Conservation (phyloP, 2,329 filamentous ascomycete species). For the Geosmithia morbida region DNA sequence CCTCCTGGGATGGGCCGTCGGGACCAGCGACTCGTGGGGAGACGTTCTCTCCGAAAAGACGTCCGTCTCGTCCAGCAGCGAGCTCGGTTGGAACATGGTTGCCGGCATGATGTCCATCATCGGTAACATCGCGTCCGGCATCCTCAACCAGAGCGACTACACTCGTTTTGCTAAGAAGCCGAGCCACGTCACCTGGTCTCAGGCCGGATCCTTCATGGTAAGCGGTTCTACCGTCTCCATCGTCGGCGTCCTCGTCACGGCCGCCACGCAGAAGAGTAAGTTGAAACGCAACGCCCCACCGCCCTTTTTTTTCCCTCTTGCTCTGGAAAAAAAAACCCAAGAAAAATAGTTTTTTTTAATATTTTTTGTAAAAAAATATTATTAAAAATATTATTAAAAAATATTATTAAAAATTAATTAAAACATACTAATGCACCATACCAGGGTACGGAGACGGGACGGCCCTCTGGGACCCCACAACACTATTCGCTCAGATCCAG, state of each 20-base stretch:
- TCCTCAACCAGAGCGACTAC: slow-evolving; percentile 8
- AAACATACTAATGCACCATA: slow-evolving; percentile 12
- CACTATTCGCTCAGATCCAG: not conserved
- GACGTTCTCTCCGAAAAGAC: slow-evolving; percentile 8
- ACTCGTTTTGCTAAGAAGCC: slow-evolving; percentile 7
- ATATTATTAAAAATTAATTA: slow-evolving; percentile 1
- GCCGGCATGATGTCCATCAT: slow-evolving; percentile 10
- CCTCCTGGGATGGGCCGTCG: slow-evolving; percentile 5
- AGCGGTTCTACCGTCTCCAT: slow-evolving; percentile 15
- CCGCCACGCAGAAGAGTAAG: not conserved
- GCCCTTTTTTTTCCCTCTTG: slow-evolving; percentile 1
- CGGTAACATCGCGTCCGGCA: slow-evolving; percentile 6
- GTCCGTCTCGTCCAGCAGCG: slow-evolving; percentile 4
- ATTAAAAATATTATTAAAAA: no score
- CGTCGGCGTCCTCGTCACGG: slow-evolving; percentile 23
- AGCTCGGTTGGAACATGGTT: slow-evolving; percentile 8
- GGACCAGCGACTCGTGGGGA: slow-evolving; percentile 6
- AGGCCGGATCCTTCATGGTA: slow-evolving; percentile 4
- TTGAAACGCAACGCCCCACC: slow-evolving; percentile 1
- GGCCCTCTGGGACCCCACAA: not conserved
- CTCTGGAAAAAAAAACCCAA: not conserved
- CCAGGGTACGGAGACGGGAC: slow-evolving; percentile 8
- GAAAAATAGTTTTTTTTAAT: no score
- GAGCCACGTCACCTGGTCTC: slow-evolving; percentile 5
- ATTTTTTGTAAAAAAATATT: no score